Conservation (phyloP, 805 yeast species). For the Yamadazyma insecticola region DNA sequence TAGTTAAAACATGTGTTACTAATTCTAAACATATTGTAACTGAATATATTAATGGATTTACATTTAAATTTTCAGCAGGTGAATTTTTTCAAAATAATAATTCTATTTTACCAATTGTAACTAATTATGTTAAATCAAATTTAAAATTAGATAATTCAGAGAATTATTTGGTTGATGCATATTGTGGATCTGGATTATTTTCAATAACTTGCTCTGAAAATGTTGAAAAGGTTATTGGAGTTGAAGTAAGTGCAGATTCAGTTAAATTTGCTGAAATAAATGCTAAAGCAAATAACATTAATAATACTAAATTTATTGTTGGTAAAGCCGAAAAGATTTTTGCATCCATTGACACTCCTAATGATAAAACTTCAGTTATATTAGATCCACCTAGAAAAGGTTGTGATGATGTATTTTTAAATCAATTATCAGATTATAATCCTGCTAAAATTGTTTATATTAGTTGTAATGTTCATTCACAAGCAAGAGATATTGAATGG, state of each 20-base stretch:
- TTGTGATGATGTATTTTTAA: conserved; percentile 82
- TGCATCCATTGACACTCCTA: conserved; percentile 70
- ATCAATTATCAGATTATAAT: conserved; percentile 75
- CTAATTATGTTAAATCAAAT: conserved; percentile 74
- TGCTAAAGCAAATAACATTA: conserved; percentile 69
- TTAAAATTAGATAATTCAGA: conserved; percentile 35
- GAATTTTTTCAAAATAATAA: conserved; percentile 72
- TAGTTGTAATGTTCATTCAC: conserved; percentile 96
- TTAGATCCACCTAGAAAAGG: conserved; percentile 98
- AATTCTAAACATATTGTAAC: conserved; percentile 73
- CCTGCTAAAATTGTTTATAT: conserved; percentile 91
- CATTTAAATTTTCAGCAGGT: conserved; percentile 87
- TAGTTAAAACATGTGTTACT: conserved; percentile 71
- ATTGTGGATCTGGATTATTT: conserved; percentile 94
- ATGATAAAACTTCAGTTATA: conserved; percentile 76
- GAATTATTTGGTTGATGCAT: conserved; percentile 83
- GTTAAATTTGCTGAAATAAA: conserved; percentile 83
- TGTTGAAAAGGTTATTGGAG: conserved; percentile 86
- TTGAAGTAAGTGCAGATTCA: conserved; percentile 88
- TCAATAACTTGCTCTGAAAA: conserved; percentile 79
- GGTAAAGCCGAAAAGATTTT: conserved; percentile 94
- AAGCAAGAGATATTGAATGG: conserved; percentile 89
- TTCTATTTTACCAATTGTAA: conserved; percentile 79
- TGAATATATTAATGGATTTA: conserved; percentile 69
- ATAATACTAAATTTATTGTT: conserved; percentile 77